These are phyloP conservation scores for Pichia phayaonensis DNA, from an alignment of 805 yeast genomes.

Conservation along the genomic window DNA sequence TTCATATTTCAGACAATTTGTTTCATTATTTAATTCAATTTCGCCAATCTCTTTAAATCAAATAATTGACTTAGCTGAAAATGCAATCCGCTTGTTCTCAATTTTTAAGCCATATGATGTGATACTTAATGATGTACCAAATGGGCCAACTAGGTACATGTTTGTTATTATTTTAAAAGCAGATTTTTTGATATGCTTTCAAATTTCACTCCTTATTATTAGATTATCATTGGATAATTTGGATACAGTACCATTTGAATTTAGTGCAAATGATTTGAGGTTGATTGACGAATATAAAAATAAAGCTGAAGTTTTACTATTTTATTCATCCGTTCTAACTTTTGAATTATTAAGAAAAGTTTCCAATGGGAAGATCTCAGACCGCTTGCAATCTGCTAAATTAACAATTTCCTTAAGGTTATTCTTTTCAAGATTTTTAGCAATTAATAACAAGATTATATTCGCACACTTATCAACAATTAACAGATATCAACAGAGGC, in stretches of 20 bases:
- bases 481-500: not conserved
- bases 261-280: not conserved
- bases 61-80: constrained; percentile 5
- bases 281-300: not conserved
- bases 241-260: not conserved
- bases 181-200: constrained; percentile 2
- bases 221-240: constrained; percentile 7
- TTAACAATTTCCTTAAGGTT: not conserved
- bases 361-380: not conserved
- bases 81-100: not conserved
- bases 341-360: constrained; percentile 2
- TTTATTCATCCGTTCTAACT: not conserved
- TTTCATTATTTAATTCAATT: constrained; percentile 7
- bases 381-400: not conserved
- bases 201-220: constrained; percentile 1
- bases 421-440: constrained; percentile 1
- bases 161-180: constrained; percentile 2
- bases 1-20: constrained; percentile 1
- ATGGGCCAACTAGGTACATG: not conserved
- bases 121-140: not conserved
- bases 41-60: constrained; percentile 6
- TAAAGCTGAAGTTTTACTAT: constrained; percentile 3
- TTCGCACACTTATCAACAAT: not conserved
- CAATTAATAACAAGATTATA: not conserved
- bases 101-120: constrained; percentile 2